Percentiles rank a stretch among this genome's conserved stretches.
These are phyloP conservation scores for Phialocephala subalpina DNA, from an alignment of 2,329 filamentous ascomycete species.

Conservation along the genomic window DNA sequence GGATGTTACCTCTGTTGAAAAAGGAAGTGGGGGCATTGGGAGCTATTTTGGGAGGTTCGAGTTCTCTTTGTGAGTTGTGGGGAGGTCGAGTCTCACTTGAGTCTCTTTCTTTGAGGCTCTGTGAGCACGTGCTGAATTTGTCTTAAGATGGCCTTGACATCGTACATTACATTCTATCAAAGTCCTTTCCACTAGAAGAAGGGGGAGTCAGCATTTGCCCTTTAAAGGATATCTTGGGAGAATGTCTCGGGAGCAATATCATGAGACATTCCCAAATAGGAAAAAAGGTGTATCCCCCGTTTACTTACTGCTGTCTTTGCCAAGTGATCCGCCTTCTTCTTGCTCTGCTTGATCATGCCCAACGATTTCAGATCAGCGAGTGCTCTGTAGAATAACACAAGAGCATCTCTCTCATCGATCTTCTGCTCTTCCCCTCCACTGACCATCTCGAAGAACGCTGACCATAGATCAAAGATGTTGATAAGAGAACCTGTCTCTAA, in stretches of 20 bases:
- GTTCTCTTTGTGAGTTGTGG: conserved; percentile 1
- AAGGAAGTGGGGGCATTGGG: background rate
- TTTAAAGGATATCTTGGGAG: too few relatives aligned
- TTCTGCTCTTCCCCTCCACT: conserved; percentile 45
- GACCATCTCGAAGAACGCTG: conserved; percentile 74
- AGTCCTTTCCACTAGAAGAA: conserved; percentile 90
- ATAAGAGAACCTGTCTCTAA: conserved; percentile 79
- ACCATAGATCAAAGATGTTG: conserved; percentile 83
- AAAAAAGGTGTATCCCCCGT: too few relatives aligned
- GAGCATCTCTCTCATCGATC: conserved; percentile 60
- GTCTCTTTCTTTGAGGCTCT: too few relatives aligned
- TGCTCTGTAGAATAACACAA: conserved; percentile 85
- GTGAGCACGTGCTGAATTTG: too few relatives aligned
- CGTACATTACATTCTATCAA: conserved; percentile 42
- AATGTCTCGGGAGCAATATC: too few relatives aligned
- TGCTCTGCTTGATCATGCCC: conserved; percentile 87
- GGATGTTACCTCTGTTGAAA: background rate
- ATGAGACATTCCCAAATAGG: too few relatives aligned
- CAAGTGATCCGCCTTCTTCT: conserved; percentile 92
- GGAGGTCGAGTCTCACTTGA: background rate
- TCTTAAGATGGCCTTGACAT: background rate
- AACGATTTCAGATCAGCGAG: conserved; percentile 86
- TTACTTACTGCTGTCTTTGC: conserved; percentile 81
- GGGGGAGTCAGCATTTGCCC: too few relatives aligned
- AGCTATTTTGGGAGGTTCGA: conserved; percentile 13